Evolutionary conservation across 345 rosid species (phyloP), one percentile per base, ranked within the genome.

Genomic region (Pugionium dolabratum): DNA sequence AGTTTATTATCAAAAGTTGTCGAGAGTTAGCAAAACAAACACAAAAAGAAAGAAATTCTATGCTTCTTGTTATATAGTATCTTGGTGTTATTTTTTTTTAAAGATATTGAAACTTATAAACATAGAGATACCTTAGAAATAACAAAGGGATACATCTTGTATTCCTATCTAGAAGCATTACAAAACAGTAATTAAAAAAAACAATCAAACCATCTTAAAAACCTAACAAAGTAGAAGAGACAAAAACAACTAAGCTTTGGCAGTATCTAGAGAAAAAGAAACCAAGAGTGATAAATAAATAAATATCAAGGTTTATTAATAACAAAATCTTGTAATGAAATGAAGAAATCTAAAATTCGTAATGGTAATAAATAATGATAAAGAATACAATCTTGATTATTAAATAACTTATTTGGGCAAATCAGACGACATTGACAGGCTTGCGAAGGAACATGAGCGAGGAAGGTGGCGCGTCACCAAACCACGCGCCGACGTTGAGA

Each of bases 401-500:
- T 18, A 18, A 18, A 18, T 18, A 18, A 18, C 18, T 18, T 18
- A 18, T 18, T 18, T 18, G 18, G 5, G 44, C 9, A 10, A 36
- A 64, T 67, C 64, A 74, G 58, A 67, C 69, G 47, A 85, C 96
- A 75, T 92, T 87, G 9, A 92, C 82, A 7, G 95, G 93, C 44
- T 89, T 82, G 84, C 95, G 84, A 7, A 92, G 90, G 75, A 92
- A 92, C 90, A 86, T 83, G 44, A 89, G 88, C 2, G 98, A 90
- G 9, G 97, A 86, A 3, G 92, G 69, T 28, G 96, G 68, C 34
- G 94, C 64, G 69, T 78, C 54, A 72, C 40, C 18, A 47, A 47
- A 2, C 71, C 76, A 37, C 76, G 73, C 76, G 31, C 76, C 80
- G 10, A 76, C 70, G 57, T 67, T 72, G 4, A 84, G 84, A 35